These are phyloP conservation scores for Craspedostauros australis DNA, from an alignment of 108 stramenopile genomes.

Conservation along the genomic window DNA sequence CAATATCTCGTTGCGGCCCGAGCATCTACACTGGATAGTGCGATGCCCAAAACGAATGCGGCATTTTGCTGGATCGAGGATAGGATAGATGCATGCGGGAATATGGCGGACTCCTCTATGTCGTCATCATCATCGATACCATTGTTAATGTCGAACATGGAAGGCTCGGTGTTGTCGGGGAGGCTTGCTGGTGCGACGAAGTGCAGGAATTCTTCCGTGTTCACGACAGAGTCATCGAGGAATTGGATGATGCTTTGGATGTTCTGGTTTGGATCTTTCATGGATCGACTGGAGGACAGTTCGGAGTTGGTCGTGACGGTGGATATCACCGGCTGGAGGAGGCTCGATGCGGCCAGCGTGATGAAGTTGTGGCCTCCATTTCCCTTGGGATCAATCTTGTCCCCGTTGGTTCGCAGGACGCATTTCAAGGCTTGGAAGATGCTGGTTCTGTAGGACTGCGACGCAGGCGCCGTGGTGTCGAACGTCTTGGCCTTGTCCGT, in stretches of 20 bases:
- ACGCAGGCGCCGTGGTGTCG: too few relatives aligned
- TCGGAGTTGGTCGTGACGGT: too few relatives aligned
- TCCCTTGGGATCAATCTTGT: neutral
- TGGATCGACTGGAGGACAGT: too few relatives aligned
- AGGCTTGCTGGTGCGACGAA: too few relatives aligned
- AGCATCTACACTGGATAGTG: slow-evolving; percentile 6
- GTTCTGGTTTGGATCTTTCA: too few relatives aligned
- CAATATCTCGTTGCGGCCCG: slow-evolving; percentile 10
- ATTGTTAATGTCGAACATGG: slow-evolving; percentile 9
- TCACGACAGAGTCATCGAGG: too few relatives aligned
- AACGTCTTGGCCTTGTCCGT: too few relatives aligned
- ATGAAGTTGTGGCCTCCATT: too few relatives aligned
- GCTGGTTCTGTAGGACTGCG: slow-evolving; percentile 9
- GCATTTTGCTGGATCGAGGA: slow-evolving; percentile 22
- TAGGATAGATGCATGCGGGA: neutral
- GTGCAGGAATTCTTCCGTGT: too few relatives aligned
- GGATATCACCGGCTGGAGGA: too few relatives aligned
- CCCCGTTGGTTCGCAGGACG: slow-evolving; percentile 4
- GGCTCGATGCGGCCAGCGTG: too few relatives aligned
- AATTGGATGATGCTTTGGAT: too few relatives aligned
- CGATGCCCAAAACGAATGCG: slow-evolving; percentile 21
- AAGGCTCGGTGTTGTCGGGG: neutral
- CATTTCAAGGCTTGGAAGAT: neutral
- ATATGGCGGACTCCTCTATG: neutral
- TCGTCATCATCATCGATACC: slow-evolving; percentile 6